These are phyloP conservation scores for Daldinia grandis DNA, from an alignment of 495 filamentous ascomycete species.

Conservation along the genomic window DNA sequence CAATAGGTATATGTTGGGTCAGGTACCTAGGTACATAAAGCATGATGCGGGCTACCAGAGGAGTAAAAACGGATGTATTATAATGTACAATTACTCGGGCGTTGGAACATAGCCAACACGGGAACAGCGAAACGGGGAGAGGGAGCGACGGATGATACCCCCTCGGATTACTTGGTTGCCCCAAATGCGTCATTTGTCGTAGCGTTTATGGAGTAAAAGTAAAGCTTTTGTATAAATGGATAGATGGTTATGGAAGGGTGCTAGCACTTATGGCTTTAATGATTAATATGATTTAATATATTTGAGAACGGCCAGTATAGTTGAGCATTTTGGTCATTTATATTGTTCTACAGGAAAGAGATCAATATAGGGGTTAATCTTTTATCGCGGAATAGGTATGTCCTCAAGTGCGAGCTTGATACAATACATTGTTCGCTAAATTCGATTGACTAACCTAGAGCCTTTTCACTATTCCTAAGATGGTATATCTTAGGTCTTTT, in stretches of 20 bases:
- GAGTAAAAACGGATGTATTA: neutral
- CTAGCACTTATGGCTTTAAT: neutral
- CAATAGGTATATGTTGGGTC: neutral
- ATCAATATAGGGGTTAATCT: neutral
- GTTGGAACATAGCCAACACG: neutral
- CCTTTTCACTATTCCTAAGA: too few species aligned
- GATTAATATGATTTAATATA: neutral
- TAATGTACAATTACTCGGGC: neutral
- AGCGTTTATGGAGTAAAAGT: neutral
- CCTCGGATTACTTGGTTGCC: constrained; percentile 8
- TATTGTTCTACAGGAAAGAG: too few species aligned
- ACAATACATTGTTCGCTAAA: too few species aligned
- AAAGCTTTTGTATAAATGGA: neutral
- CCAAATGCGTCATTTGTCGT: neutral
- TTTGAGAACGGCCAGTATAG: too few species aligned
- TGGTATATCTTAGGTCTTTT: too few species aligned
- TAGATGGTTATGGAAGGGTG: neutral
- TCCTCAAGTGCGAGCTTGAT: too few species aligned
- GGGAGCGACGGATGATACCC: constrained; percentile 28
- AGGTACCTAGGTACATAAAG: neutral
- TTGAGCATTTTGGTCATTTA: too few species aligned
- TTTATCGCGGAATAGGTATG: neutral
- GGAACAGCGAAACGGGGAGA: neutral
- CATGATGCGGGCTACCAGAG: neutral
- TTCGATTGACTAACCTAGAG: too few species aligned